Conservation (phyloP, 2,329 filamentous ascomycete genomes). For the Paradendryphiella salina region DNA sequence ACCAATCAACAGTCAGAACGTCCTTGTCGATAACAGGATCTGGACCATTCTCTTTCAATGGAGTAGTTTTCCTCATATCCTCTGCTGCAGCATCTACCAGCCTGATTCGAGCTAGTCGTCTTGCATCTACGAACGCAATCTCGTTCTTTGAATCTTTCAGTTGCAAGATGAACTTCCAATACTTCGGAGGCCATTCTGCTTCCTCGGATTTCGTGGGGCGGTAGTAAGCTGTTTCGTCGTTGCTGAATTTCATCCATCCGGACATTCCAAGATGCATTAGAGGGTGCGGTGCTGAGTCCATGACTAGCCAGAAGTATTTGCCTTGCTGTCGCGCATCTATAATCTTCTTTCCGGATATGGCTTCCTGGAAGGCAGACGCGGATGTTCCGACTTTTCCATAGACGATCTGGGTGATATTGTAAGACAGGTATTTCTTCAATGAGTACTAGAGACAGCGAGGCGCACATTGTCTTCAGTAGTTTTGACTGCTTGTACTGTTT, state of each 20-base stretch:
- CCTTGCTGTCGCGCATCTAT: slow-evolving; percentile 78
- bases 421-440: not conserved
- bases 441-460: not conserved
- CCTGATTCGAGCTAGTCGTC: slow-evolving; percentile 77
- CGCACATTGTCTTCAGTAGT: slow-evolving; percentile 70
- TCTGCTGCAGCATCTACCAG: slow-evolving; percentile 78
- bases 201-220: slow-evolving; percentile 62
- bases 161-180: slow-evolving; percentile 81
- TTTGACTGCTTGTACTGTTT: slow-evolving; percentile 69
- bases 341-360: slow-evolving; percentile 74
- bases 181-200: slow-evolving; percentile 82
- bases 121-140: slow-evolving; percentile 79
- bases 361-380: slow-evolving; percentile 71
- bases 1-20: slow-evolving; percentile 73
- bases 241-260: slow-evolving; percentile 80
- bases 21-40: slow-evolving; percentile 86
- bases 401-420: slow-evolving; percentile 58
- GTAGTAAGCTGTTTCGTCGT: slow-evolving; percentile 78
- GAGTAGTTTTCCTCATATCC: slow-evolving; percentile 74
- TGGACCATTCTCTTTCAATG: slow-evolving; percentile 88
- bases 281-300: slow-evolving; percentile 76
- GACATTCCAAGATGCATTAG: slow-evolving; percentile 80
- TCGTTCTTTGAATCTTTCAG: slow-evolving; percentile 65
- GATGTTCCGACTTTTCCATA: slow-evolving; percentile 90
- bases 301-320: slow-evolving; percentile 95